A percentile compares a stretch with the other conserved stretches of the same genome.
phyloP scores from a whole-genome alignment of 2,329 filamentous ascomycete genomes.

The Fusarium sp. region DNA sequence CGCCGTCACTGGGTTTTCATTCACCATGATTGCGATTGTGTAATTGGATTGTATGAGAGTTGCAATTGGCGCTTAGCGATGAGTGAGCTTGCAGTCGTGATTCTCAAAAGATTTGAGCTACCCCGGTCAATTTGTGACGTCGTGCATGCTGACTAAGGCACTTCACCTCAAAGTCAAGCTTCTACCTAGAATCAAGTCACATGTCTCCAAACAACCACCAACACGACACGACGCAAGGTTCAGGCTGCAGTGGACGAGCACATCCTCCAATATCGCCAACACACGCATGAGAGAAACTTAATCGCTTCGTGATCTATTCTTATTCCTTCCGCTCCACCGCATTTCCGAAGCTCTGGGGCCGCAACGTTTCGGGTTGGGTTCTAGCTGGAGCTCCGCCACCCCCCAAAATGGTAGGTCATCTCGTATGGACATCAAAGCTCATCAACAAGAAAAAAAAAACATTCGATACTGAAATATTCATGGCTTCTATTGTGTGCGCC shows the following conservation, averaged over 20 bases:
- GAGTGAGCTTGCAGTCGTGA: conserved; percentile 22
- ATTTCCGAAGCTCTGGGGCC: conserved; percentile 1
- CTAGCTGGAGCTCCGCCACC: conserved; percentile 36
- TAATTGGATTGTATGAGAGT: conserved; percentile 15
- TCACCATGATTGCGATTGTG: conserved; percentile 48
- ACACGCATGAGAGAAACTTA: neutral
- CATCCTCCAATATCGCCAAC: conserved; percentile 1
- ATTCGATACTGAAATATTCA: conserved; percentile 38
- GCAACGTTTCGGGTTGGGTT: conserved; percentile 7
- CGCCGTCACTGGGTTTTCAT: conserved; percentile 27
- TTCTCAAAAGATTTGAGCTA: conserved; percentile 34
- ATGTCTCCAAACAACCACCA: conserved; percentile 10
- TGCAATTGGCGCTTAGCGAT: conserved; percentile 27
- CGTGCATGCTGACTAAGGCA: conserved; percentile 40
- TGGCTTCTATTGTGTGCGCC: conserved; percentile 20
- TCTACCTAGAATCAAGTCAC: conserved; percentile 22
- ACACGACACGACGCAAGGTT: neutral
- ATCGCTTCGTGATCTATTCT: neutral
- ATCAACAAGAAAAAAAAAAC: conserved; percentile 7
- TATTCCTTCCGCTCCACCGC: neutral
- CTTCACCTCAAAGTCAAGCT: neutral
- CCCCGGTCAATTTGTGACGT: conserved; percentile 39
- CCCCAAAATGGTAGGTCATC: conserved; percentile 36
- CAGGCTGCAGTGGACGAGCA: neutral
- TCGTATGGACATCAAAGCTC: conserved; percentile 17